Evolutionary conservation across 2,329 filamentous ascomycete genomes (phyloP).

Genomic region (Raffaelea ambrosiae): DNA sequence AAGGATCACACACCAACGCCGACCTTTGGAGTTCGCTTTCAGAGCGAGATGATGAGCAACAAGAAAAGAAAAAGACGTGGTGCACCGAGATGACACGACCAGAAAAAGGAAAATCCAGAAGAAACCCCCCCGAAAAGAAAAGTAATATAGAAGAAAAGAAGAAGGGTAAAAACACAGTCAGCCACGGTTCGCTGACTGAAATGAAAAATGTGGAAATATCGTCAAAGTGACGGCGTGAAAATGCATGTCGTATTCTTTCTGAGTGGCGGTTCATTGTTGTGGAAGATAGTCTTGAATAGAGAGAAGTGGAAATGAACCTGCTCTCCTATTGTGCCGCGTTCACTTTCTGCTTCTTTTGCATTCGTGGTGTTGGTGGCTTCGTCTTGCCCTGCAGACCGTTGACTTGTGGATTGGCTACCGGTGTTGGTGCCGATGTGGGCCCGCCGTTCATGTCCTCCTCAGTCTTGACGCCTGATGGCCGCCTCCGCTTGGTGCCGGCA

Average conservation of each 20-base stretch:
- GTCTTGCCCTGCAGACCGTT: conserved; percentile 42
- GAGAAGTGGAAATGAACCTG: too few relatives aligned
- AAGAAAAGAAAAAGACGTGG: not conserved
- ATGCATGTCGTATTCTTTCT: too few relatives aligned
- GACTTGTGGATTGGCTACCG: conserved; percentile 34
- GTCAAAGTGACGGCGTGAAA: too few relatives aligned
- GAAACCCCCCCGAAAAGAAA: too few relatives aligned
- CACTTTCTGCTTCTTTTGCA: conserved; percentile 45
- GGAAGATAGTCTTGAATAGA: too few relatives aligned
- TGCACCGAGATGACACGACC: too few relatives aligned
- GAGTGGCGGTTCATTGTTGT: too few relatives aligned
- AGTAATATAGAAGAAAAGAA: not conserved
- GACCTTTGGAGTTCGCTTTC: too few relatives aligned
- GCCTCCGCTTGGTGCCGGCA: conserved; percentile 49
- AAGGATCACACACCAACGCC: not conserved
- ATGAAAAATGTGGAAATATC: too few relatives aligned
- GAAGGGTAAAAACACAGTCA: not conserved
- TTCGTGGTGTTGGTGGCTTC: conserved; percentile 49
- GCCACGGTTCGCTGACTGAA: too few relatives aligned
- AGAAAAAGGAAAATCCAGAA: too few relatives aligned
- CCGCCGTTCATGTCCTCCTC: conserved; percentile 39
- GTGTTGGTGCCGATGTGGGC: conserved; percentile 37
- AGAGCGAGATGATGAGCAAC: not conserved
- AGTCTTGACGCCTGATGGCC: conserved; percentile 48
- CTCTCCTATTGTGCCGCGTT: conserved; percentile 19